Conservation (phyloP, 192 early-diverging fungal genomes). For the Umbelopsis ramanniana region DNA sequence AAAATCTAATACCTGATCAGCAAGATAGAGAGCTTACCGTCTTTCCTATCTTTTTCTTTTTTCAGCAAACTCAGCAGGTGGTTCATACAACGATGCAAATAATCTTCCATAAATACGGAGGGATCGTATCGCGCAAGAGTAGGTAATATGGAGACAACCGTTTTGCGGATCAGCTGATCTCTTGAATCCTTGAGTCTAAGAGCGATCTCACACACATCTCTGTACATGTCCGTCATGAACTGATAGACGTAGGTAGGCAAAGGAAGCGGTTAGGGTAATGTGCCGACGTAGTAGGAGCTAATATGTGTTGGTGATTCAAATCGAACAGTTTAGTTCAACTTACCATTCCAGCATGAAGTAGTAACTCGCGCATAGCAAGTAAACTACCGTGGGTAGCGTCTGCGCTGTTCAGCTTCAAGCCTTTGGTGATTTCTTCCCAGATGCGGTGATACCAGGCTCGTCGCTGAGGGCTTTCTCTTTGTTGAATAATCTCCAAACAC, state of each 20-base stretch:
- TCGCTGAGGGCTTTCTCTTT: conserved; percentile 70
- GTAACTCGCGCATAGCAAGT: conserved; percentile 78
- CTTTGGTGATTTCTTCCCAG: conserved; percentile 81
- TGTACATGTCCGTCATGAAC: conserved; percentile 87
- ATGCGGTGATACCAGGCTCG: conserved; percentile 76
- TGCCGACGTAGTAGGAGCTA: too few relatives aligned
- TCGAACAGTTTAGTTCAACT: background rate
- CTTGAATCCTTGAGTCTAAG: conserved; percentile 77
- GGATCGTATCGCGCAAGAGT: conserved; percentile 82
- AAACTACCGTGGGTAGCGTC: conserved; percentile 89
- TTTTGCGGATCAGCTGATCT: conserved; percentile 77
- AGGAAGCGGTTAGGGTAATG: too few relatives aligned
- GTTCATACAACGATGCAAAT: conserved; percentile 73
- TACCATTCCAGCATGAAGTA: conserved; percentile 82
- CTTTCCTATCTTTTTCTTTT: conserved; percentile 68
- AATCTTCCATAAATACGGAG: conserved; percentile 65
- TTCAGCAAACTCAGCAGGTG: conserved; percentile 77
- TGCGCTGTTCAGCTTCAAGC: conserved; percentile 66
- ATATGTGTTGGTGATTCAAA: too few relatives aligned
- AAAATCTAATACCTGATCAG: background rate
- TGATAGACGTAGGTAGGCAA: conserved; percentile 26
- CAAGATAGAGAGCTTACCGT: conserved; percentile 28
- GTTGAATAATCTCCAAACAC: conserved; percentile 77
- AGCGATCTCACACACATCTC: conserved; percentile 75
- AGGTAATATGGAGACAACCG: conserved; percentile 86